phyloP scores from a whole-genome alignment of 306 rosid genomes.

The Rubus idaeus region DNA sequence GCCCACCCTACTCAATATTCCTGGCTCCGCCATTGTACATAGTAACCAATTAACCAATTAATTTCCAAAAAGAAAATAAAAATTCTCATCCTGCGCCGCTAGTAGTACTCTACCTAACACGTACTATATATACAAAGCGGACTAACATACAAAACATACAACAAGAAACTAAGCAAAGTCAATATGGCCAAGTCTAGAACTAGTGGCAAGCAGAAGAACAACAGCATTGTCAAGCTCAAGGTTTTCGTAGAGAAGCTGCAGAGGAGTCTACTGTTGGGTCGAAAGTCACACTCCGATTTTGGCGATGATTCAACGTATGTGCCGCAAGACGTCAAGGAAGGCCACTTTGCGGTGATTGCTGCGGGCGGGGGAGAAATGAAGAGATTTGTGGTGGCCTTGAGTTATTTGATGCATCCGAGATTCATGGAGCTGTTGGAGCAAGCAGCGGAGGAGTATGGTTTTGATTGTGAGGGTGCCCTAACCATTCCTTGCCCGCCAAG shows the following conservation, averaged over 20 bases:
- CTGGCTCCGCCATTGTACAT: too few species aligned
- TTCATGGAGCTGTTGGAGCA: constrained; percentile 63
- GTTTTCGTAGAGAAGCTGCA: constrained; percentile 60
- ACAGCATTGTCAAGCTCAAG: constrained; percentile 52
- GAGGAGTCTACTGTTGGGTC: constrained; percentile 42
- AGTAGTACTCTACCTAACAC: background rate
- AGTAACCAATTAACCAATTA: constrained; percentile 24
- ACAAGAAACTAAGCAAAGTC: background rate
- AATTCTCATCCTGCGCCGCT: too few species aligned
- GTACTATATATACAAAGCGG: constrained; percentile 5
- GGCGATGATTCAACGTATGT: constrained; percentile 32
- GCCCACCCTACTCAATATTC: too few species aligned
- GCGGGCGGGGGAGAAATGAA: constrained; percentile 43
- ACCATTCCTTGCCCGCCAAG: constrained; percentile 66
- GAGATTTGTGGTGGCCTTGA: constrained; percentile 71
- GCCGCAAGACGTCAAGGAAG: constrained; percentile 75
- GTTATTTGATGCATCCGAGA: constrained; percentile 53
- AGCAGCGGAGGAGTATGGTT: constrained; percentile 84
- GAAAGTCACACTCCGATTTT: constrained; percentile 12
- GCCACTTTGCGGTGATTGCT: constrained; percentile 79
- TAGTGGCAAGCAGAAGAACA: constrained; percentile 36
- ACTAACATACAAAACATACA: background rate
- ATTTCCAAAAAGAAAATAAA: too few species aligned
- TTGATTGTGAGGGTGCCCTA: constrained; percentile 73
- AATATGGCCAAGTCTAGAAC: constrained; percentile 45